These are phyloP conservation scores for Omphalea diandra DNA, from an alignment of 441 rosid species.

Conservation along the genomic window DNA sequence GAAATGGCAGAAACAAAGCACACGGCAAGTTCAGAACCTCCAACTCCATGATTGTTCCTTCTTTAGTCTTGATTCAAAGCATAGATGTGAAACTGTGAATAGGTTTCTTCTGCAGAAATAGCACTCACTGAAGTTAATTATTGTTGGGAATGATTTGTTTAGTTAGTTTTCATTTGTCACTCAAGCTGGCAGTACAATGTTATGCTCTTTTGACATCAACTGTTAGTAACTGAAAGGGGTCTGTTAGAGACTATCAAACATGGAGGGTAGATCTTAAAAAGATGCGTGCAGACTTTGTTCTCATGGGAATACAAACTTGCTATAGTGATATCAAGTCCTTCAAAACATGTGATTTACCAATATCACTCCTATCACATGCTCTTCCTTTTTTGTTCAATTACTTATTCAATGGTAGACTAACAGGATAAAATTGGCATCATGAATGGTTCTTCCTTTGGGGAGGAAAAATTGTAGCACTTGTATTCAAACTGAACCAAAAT, in stretches of 20 bases:
- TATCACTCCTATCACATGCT: neutral
- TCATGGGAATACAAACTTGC: too few species aligned
- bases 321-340: neutral
- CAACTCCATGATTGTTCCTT: conserved; percentile 35
- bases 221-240: conserved; percentile 4
- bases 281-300: too few species aligned
- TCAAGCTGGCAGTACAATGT: conserved; percentile 13
- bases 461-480: too few species aligned
- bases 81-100: too few species aligned
- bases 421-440: too few species aligned
- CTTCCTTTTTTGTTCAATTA: neutral
- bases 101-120: too few species aligned
- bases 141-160: neutral
- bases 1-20: conserved; percentile 76
- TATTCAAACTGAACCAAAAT: too few species aligned
- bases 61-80: neutral
- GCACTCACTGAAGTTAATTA: too few species aligned
- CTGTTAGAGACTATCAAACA: neutral
- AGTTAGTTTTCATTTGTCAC: neutral
- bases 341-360: neutral
- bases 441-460: too few species aligned
- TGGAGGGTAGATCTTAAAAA: conserved; percentile 5
- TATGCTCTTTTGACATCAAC: conserved; percentile 14
- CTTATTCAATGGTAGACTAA: neutral
- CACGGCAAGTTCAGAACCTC: conserved; percentile 29